Evolutionary conservation across 257 asterid genomes (phyloP).

Genomic region (Paulownia fortunei): DNA sequence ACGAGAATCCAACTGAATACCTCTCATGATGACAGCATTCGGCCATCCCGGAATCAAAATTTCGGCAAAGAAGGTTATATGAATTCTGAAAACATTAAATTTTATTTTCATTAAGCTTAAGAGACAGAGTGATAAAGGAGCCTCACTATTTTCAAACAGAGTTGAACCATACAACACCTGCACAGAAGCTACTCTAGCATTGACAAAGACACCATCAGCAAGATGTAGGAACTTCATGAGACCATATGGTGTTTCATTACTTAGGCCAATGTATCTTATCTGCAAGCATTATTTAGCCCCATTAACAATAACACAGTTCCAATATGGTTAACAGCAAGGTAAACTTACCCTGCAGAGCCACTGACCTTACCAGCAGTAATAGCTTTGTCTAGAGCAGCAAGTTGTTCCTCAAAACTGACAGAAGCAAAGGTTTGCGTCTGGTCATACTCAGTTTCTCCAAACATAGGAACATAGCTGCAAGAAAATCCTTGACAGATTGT

Average conservation of each 20-base stretch:
- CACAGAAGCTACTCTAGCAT: constrained; percentile 72
- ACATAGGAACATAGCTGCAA: constrained; percentile 75
- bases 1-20: constrained; percentile 40
- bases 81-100: constrained; percentile 60
- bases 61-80: constrained; percentile 84
- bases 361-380: constrained; percentile 86
- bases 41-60: constrained; percentile 84
- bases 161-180: constrained; percentile 64
- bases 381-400: constrained; percentile 74
- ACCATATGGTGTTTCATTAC: constrained; percentile 96
- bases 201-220: constrained; percentile 51
- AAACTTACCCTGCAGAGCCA: constrained; percentile 29
- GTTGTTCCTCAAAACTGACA: constrained; percentile 79
- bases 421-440: constrained; percentile 52
- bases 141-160: constrained; percentile 36
- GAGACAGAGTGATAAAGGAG: constrained; percentile 18
- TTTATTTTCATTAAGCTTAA: background rate
- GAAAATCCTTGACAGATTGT: constrained; percentile 6
- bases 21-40: constrained; percentile 98
- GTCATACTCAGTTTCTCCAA: constrained; percentile 87
- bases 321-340: constrained; percentile 14
- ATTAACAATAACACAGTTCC: constrained; percentile 20
- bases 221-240: constrained; percentile 80
- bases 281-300: constrained; percentile 37
- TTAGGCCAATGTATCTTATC: constrained; percentile 89